A percentile compares a stretch with the other conserved stretches of the same genome.
Conservation (phyloP, 805 yeast species). For the Saccharomyces cerevisiae region DNA sequence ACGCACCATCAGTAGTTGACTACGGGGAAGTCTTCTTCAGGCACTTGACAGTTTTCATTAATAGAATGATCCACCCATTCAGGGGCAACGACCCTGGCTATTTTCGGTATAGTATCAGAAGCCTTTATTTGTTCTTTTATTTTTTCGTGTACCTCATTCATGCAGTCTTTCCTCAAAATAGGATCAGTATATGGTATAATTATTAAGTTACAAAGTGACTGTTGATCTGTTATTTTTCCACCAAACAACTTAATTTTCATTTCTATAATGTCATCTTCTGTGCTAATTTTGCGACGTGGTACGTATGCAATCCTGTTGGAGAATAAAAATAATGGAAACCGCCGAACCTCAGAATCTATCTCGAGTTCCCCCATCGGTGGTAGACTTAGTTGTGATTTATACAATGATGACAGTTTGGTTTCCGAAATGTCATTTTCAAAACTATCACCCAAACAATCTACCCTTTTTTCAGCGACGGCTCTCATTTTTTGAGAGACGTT, state of each 20-base stretch:
- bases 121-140: not conserved
- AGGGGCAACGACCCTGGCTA: constrained; percentile 30
- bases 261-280: constrained; percentile 9
- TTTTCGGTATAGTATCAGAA: constrained; percentile 8
- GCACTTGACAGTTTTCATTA: constrained; percentile 23
- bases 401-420: constrained; percentile 7
- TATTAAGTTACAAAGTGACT: constrained; percentile 33
- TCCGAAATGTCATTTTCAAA: constrained; percentile 23
- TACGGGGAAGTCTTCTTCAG: constrained; percentile 26
- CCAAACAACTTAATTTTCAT: constrained; percentile 36
- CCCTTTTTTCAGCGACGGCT: constrained; percentile 27
- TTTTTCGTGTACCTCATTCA: not conserved
- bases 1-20: not conserved
- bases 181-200: constrained; percentile 27
- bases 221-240: constrained; percentile 31
- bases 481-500: constrained; percentile 30
- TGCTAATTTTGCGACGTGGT: constrained; percentile 7
- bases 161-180: not conserved
- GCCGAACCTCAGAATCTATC: constrained; percentile 1
- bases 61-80: constrained; percentile 34
- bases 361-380: not conserved
- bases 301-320: constrained; percentile 31
- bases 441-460: constrained; percentile 62
- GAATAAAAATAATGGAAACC: constrained; percentile 31
- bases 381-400: not conserved